Conservation (phyloP, 2,329 filamentous ascomycete species). For the Diplocarpon rosae region DNA sequence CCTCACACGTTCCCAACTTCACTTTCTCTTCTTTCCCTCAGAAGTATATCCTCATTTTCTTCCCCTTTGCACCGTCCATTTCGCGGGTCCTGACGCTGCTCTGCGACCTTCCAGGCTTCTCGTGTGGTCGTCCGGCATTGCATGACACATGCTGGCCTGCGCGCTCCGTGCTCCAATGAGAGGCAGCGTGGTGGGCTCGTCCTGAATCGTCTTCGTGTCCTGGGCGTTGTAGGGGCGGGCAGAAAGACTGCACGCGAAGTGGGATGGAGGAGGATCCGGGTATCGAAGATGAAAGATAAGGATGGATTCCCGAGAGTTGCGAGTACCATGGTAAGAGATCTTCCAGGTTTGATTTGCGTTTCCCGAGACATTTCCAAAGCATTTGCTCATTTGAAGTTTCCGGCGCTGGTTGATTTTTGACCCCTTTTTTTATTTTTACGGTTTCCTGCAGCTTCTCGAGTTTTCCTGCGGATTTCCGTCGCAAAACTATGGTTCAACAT, state of each 20-base stretch:
- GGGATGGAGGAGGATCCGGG: background rate
- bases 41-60: background rate
- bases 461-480: too few relatives aligned
- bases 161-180: background rate
- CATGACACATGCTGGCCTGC: background rate
- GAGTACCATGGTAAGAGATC: too few relatives aligned
- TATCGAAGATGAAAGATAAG: too few relatives aligned
- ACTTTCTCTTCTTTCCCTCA: background rate
- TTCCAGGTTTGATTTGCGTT: too few relatives aligned
- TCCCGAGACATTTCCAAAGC: too few relatives aligned
- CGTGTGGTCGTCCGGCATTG: background rate
- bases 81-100: background rate
- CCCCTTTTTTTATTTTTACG: too few relatives aligned
- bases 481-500: background rate
- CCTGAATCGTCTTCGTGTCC: slow-evolving; percentile 1
- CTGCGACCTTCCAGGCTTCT: background rate
- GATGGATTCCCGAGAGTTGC: too few relatives aligned
- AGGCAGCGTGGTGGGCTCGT: background rate
- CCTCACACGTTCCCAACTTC: too few relatives aligned
- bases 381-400: too few relatives aligned
- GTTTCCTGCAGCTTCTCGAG: too few relatives aligned
- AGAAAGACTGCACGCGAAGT: background rate
- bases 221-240: background rate
- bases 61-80: background rate
- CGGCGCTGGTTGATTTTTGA: too few relatives aligned